These are phyloP conservation scores for Senna siamea DNA, from an alignment of 306 rosid genomes.

Conservation along the genomic window DNA sequence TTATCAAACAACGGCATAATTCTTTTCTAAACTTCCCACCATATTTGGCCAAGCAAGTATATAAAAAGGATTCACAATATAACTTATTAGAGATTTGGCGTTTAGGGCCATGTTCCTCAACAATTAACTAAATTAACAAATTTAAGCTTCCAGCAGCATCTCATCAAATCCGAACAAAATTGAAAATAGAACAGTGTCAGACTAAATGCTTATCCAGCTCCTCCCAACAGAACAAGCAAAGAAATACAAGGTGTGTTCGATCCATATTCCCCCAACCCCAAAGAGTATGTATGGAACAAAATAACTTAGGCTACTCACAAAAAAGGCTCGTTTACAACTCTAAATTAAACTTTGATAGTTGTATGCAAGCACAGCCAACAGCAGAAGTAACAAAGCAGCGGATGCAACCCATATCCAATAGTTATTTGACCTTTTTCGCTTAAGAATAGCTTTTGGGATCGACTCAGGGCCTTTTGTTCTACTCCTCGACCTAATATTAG, in stretches of 20 bases:
- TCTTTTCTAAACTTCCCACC: too few species aligned
- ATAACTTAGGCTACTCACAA: constrained; percentile 47
- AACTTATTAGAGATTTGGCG: background rate
- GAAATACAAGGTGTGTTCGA: constrained; percentile 45
- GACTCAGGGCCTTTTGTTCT: constrained; percentile 62
- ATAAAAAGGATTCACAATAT: too few species aligned
- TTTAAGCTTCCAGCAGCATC: constrained; percentile 18
- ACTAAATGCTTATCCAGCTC: constrained; percentile 30
- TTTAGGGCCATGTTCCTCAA: background rate
- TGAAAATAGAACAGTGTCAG: constrained; percentile 41
- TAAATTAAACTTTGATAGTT: constrained; percentile 40
- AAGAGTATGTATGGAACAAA: constrained; percentile 55
- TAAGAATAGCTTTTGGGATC: constrained; percentile 64
- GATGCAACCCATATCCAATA: constrained; percentile 76
- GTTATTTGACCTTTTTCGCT: constrained; percentile 63
- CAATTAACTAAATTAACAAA: constrained; percentile 13
- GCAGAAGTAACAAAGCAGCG: constrained; percentile 47
- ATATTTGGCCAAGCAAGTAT: too few species aligned
- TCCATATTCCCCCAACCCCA: constrained; percentile 47
- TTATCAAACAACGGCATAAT: too few species aligned
- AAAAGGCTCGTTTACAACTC: constrained; percentile 38
- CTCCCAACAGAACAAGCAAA: constrained; percentile 36
- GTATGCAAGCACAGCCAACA: constrained; percentile 49
- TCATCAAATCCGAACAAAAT: constrained; percentile 45
- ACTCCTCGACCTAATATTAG: constrained; percentile 41